Evolutionary conservation across 2,329 filamentous ascomycete genomes (phyloP), one percentile per base, ranked within the genome.

Genomic region (Stenocarpella maydis): DNA sequence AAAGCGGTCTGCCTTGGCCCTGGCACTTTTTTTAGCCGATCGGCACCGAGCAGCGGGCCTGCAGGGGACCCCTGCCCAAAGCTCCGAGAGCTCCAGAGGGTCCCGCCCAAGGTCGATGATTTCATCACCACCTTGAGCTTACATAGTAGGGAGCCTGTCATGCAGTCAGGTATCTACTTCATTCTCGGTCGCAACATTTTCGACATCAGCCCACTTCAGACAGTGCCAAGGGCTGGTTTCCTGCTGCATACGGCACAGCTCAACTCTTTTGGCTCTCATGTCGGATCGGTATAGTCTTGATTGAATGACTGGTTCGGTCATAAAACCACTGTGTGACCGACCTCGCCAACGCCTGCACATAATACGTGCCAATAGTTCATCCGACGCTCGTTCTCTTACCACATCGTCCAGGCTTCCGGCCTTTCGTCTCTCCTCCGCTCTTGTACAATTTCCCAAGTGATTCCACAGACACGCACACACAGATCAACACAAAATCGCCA

Each of bases 401-500:
- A 37, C 43, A 24, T 28, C 14, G 17, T 14, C 28, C 34, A 12
- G 41, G 43, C 49, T 6, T 26, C n/a, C 4, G 19, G 26, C 39
- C 14, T 12, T 49, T 4, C n/a, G 2, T 6, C 21, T n/a, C 10
- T 10, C 12, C 6, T 8, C 14, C 10, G 3, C 8, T 3, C 26
- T 19, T 26, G 8, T 12, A 4, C n/a, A 17, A 17, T 24, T 9
- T 5, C 19, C 19, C 15, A 39, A 45, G 15, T 28, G 37, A 49
- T 55, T 2, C 6, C 10, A 9, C 55, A 31, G 15, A 19, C 26
- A 31, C n/a, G 45, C 6, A 28, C 15, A 67, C 68, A 66, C 52
- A 37, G 10, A 37, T 12, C n/a, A 37, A 7, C 34, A 37, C 61
- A 63, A 37, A 69, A 2, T 71, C 76, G 82, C 78, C 80, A 88